A percentile compares a stretch with the other conserved stretches of the same genome.
Conservation (phyloP, 2,329 filamentous ascomycete species). For the Penicillium sp. region DNA sequence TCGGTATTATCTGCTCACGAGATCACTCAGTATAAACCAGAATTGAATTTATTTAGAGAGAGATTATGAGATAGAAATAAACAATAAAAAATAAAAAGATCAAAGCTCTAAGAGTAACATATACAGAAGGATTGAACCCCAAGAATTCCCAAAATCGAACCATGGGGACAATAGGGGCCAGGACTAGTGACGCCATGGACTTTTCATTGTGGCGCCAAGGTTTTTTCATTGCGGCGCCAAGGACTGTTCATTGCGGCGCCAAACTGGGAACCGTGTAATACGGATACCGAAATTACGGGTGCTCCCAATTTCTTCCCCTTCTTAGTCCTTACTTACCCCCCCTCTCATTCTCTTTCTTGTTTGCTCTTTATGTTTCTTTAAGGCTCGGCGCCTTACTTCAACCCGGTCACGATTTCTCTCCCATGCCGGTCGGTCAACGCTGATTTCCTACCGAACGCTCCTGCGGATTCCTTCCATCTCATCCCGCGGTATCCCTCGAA, state of each 20-base stretch:
- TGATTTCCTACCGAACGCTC: slow-evolving; percentile 8
- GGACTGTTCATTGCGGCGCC: slow-evolving; percentile 11
- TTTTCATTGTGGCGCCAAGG: too few species aligned
- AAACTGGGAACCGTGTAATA: slow-evolving; percentile 25
- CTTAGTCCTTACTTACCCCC: slow-evolving; percentile 11
- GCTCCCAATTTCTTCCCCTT: slow-evolving; percentile 17
- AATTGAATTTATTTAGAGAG: neutral
- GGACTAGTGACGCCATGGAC: slow-evolving; percentile 31
- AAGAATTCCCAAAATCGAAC: neutral
- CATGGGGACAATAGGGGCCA: neutral
- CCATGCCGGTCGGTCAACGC: slow-evolving; percentile 14
- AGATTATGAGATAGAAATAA: neutral
- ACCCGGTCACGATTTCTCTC: slow-evolving; percentile 6
- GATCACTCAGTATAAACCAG: neutral
- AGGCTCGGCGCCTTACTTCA: slow-evolving; percentile 13
- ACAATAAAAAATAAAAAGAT: too few species aligned
- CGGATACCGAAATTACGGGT: slow-evolving; percentile 19
- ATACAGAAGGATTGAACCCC: neutral
- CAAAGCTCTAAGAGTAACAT: neutral
- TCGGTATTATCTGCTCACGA: neutral
- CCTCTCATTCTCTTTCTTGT: neutral
- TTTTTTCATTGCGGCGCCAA: slow-evolving; percentile 37
- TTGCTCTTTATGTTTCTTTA: slow-evolving; percentile 14
- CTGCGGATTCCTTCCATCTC: slow-evolving; percentile 21
- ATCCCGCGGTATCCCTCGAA: slow-evolving; percentile 22